Evolutionary conservation across 345 rosid species (phyloP).

Genomic region (Brassica nigra): DNA sequence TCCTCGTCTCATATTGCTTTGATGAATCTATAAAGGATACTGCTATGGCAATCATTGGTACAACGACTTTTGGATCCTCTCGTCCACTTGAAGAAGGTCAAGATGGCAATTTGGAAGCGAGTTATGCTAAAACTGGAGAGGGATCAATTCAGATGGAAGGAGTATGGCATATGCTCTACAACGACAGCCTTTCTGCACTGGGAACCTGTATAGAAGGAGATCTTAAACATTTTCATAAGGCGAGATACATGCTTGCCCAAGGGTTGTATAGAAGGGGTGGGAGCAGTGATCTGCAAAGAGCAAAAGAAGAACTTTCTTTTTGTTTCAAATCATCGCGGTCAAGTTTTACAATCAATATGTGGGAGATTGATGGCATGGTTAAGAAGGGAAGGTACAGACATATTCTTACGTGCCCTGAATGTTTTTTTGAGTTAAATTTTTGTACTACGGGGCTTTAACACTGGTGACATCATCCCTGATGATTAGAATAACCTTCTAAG

Average conservation of each 20-base stretch:
- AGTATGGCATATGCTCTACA: slow-evolving; percentile 81
- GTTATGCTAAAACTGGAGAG: slow-evolving; percentile 46
- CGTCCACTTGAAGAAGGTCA: slow-evolving; percentile 43
- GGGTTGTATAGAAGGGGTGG: slow-evolving; percentile 76
- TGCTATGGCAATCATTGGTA: slow-evolving; percentile 49
- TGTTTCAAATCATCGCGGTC: slow-evolving; percentile 94
- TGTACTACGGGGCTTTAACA: neutral
- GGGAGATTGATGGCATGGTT: slow-evolving; percentile 99
- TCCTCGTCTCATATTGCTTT: slow-evolving; percentile 62
- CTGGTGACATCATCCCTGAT: slow-evolving; percentile 12
- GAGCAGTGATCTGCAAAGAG: slow-evolving; percentile 78
- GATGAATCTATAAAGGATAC: slow-evolving; percentile 64
- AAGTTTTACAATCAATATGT: slow-evolving; percentile 92
- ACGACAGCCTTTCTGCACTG: slow-evolving; percentile 84
- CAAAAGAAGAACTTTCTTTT: slow-evolving; percentile 92
- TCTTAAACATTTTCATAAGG: slow-evolving; percentile 97
- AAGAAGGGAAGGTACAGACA: slow-evolving; percentile 81
- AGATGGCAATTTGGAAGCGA: slow-evolving; percentile 47
- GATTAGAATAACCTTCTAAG: slow-evolving; percentile 17
- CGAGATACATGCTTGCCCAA: slow-evolving; percentile 93
- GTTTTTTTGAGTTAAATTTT: neutral
- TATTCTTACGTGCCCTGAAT: slow-evolving; percentile 18
- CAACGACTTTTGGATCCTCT: slow-evolving; percentile 51
- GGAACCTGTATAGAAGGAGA: slow-evolving; percentile 92
- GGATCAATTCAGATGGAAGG: slow-evolving; percentile 60